Evolutionary conservation across 164 flowering plant species (phyloP).

Genomic region (Nymphaea thermarum): DNA sequence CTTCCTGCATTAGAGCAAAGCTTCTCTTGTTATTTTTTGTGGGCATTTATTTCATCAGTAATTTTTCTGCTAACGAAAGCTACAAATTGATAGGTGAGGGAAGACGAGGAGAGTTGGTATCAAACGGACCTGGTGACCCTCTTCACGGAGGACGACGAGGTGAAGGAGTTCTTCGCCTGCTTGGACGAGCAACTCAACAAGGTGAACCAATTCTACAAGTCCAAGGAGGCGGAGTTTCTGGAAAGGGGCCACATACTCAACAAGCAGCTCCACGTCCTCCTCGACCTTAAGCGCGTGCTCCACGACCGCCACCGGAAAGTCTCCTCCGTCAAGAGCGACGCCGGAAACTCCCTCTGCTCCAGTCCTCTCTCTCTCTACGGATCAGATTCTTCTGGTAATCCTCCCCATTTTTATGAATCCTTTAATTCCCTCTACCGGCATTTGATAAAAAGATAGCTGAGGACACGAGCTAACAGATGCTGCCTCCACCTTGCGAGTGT

Average conservation of each 20-base stretch:
- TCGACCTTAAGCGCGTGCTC: slow-evolving; percentile 47
- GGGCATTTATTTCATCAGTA: background rate
- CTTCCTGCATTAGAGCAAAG: background rate
- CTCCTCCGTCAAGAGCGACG: slow-evolving; percentile 6
- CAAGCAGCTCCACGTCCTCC: slow-evolving; percentile 60
- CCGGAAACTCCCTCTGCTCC: slow-evolving; percentile 21
- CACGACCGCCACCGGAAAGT: slow-evolving; percentile 37
- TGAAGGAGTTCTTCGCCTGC: background rate
- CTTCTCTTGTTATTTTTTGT: background rate
- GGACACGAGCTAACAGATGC: too few relatives aligned
- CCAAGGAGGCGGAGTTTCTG: slow-evolving; percentile 4
- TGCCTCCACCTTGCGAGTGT: too few relatives aligned
- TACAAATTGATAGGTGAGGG: background rate
- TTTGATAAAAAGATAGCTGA: too few relatives aligned
- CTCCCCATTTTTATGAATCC: background rate
- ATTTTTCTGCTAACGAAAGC: too few relatives aligned
- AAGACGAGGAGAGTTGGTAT: background rate
- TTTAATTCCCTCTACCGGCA: too few relatives aligned
- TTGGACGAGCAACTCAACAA: slow-evolving; percentile 3
- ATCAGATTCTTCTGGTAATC: slow-evolving; percentile 38
- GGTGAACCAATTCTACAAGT: slow-evolving; percentile 7
- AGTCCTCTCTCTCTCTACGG: slow-evolving; percentile 30
- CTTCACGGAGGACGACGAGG: slow-evolving; percentile 2
- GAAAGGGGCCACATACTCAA: slow-evolving; percentile 62
- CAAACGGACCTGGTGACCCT: background rate